Evolutionary conservation across 768 basidiomycete genomes (phyloP), one percentile per base, ranked within the genome.

Genomic region (Boletus patriciae): DNA sequence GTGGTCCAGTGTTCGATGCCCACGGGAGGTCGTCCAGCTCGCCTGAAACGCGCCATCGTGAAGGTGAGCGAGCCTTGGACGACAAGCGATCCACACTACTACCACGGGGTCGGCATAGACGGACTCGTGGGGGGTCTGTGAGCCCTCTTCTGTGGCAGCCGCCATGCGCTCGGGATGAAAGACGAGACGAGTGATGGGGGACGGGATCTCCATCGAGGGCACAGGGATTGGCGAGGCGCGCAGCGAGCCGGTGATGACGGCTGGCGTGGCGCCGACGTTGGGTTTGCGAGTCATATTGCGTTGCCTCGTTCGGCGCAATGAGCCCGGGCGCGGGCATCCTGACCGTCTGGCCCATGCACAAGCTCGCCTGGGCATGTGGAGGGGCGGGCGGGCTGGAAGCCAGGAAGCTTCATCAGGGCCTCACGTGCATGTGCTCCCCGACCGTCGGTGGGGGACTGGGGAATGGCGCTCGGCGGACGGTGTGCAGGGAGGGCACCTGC

Each of bases 401-500:
- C 62, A 43, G 68, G 62, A 21, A 67, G 60, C 49, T 69, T 72
- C 58, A 68, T 74, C 10, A 78, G 52, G 5, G 72, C 71, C 1
- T 64, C 6, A 73, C 43, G 2, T 25, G 40, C 70, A 71, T 71
- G 36, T 65, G 71, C 42, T 71, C 70, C 21, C 67, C 70, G n/a
- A 71, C 66, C 3, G 71, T 63, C 7, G 59, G 56, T 15, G 54
- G 59, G 2, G 61, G 68, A 18, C 70, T 70, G 11, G 69, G 59
- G 56, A 16, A 45, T 44, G 33, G 19, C 10, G 41, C 53, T 58
- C 18, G 60, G 59, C 9, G 62, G 58, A 19, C 63, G 52, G 25
- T 50, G 56, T 11, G n/a, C 33, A 6, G 67, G 59, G 60, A 57
- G 2, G 61, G 60, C 9, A 16, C 45, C 7, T 44, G 56, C 1